A percentile compares a stretch with the other conserved stretches of the same genome.
Evolutionary conservation across 2,329 filamentous ascomycete species (phyloP).

Genomic region (Tolypocladium tropicale): DNA sequence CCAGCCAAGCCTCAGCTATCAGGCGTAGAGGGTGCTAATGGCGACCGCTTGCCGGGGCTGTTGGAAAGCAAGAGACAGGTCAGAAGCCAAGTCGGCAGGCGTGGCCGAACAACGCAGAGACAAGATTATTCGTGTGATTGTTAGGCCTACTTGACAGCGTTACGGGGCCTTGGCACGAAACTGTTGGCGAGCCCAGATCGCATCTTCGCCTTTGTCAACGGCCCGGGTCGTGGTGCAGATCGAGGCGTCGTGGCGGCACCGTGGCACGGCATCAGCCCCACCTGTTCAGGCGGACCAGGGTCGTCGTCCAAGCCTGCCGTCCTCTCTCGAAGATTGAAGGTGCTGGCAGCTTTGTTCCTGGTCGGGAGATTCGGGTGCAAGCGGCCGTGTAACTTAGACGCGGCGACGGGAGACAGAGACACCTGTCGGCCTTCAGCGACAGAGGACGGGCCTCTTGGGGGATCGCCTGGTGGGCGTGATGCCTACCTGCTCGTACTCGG

Average conservation of each 20-base stretch:
- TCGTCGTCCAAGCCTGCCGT: background rate
- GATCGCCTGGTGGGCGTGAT: no score
- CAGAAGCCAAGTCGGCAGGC: background rate
- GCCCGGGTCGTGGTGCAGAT: background rate
- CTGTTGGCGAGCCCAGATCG: background rate
- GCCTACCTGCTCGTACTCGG: no score
- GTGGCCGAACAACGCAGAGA: background rate
- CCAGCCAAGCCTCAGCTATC: no score
- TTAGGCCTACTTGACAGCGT: background rate
- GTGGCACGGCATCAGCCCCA: background rate
- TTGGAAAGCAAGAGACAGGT: background rate
- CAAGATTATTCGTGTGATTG: background rate
- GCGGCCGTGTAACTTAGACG: no score
- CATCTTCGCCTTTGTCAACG: background rate
- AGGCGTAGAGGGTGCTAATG: no score
- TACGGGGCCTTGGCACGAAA: background rate
- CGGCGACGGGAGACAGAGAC: background rate
- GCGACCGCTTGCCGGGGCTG: no score
- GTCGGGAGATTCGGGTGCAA: background rate
- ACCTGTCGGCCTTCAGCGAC: background rate
- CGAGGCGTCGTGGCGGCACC: background rate
- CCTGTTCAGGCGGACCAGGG: slow-evolving; percentile 6
- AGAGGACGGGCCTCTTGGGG: no score
- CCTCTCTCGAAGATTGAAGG: background rate
- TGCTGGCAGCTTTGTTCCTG: background rate